Percentiles rank a stretch among this genome's conserved stretches.
Evolutionary conservation across 75 land plant species (phyloP).

Genomic region (Selaginella tamariscina): DNA sequence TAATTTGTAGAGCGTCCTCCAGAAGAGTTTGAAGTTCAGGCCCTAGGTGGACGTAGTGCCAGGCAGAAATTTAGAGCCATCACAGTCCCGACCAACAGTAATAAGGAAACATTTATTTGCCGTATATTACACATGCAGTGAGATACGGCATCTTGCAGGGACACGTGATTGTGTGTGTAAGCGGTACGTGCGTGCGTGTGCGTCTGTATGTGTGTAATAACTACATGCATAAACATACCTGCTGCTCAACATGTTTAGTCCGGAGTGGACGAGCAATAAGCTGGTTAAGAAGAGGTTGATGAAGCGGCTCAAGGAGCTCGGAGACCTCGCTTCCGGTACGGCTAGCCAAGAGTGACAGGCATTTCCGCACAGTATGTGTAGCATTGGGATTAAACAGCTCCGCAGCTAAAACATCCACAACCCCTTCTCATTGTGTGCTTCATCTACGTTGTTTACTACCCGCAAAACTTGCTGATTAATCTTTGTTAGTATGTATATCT

Average conservation of each 20-base stretch:
- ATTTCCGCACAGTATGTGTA: constrained; percentile 76
- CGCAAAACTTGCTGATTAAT: constrained; percentile 92
- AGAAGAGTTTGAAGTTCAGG: constrained; percentile 72
- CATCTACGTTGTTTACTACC: constrained; percentile 99
- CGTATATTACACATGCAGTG: not conserved
- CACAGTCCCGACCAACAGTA: constrained; percentile 82
- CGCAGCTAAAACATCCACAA: constrained; percentile 81
- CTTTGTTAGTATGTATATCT: constrained; percentile 89
- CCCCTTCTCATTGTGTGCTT: constrained; percentile 94
- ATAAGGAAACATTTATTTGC: no score
- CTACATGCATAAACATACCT: constrained; percentile 35
- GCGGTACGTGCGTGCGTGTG: no score
- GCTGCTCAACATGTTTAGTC: constrained; percentile 86
- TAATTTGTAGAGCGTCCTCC: constrained; percentile 92
- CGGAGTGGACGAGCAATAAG: constrained; percentile 72
- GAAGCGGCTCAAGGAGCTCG: constrained; percentile 79
- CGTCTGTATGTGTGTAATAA: not conserved
- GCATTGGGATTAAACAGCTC: constrained; percentile 95
- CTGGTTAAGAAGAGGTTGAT: constrained; percentile 83
- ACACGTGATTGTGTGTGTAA: no score
- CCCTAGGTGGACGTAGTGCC: constrained; percentile 88
- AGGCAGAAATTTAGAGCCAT: constrained; percentile 93
- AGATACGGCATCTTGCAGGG: not conserved
- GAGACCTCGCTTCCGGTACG: constrained; percentile 99
- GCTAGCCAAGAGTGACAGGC: constrained; percentile 89